phyloP scores from a whole-genome alignment of 2,329 filamentous ascomycete species.

The Ceratocystis colombiana region DNA sequence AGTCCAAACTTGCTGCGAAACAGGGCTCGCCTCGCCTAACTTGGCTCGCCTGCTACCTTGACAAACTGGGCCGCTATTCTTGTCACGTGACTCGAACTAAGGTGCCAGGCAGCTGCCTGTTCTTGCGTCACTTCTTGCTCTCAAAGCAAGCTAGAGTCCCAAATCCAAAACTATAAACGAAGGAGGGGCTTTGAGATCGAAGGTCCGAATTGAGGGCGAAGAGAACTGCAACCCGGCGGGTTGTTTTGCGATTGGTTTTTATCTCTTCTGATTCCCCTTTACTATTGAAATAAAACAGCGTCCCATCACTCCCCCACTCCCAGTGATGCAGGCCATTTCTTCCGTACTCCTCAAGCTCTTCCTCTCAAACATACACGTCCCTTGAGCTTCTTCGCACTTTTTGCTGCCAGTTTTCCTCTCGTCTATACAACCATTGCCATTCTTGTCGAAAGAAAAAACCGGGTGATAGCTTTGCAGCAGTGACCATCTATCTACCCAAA shows the following conservation, averaged over 20 bases:
- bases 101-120: not conserved
- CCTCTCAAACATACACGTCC: conserved; percentile 5
- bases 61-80: no score
- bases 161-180: not conserved
- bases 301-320: not conserved
- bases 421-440: not conserved
- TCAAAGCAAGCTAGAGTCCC: not conserved
- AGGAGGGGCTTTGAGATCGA: conserved; percentile 9
- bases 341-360: conserved; percentile 8
- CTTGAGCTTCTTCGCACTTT: not conserved
- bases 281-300: not conserved
- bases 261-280: not conserved
- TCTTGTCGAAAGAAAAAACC: not conserved
- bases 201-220: not conserved
- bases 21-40: no score
- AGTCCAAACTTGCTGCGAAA: no score
- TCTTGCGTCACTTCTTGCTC: conserved; percentile 5
- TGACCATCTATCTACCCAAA: not conserved
- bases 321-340: conserved; percentile 11
- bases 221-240: not conserved
- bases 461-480: not conserved
- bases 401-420: not conserved
- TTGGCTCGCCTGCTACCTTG: no score
- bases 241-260: not conserved
- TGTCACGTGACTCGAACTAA: not conserved